These are phyloP conservation scores for Abortiporus biennis DNA, from an alignment of 1,284 basidiomycete species.

Conservation along the genomic window DNA sequence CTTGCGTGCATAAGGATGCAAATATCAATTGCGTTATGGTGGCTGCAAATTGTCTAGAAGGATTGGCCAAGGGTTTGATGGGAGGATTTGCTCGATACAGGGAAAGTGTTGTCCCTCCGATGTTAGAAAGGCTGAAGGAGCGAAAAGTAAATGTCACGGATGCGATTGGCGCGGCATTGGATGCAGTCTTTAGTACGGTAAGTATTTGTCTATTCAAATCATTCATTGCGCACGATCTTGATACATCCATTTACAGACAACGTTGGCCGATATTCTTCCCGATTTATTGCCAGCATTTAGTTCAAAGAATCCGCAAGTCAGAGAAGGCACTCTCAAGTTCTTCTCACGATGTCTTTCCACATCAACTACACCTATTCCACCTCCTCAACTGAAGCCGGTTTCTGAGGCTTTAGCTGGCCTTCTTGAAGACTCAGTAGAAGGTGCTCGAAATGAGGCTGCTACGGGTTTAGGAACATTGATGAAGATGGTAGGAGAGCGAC, in stretches of 20 bases:
- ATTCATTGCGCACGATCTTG: slow-evolving; percentile 6
- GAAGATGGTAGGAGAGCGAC: slow-evolving; percentile 96
- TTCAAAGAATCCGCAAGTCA: slow-evolving; percentile 96
- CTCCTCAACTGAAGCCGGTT: slow-evolving; percentile 79
- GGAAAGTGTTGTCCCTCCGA: slow-evolving; percentile 69
- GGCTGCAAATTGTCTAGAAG: slow-evolving; percentile 84
- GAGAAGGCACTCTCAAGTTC: slow-evolving; percentile 91
- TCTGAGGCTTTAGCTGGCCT: slow-evolving; percentile 75
- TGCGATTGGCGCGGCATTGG: slow-evolving; percentile 81
- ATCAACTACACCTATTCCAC: slow-evolving; percentile 60
- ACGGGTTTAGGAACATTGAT: slow-evolving; percentile 86
- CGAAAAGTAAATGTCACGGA: slow-evolving; percentile 90
- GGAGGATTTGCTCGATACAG: slow-evolving; percentile 71
- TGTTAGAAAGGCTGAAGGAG: slow-evolving; percentile 93
- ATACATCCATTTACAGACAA: slow-evolving; percentile 47
- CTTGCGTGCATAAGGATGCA: slow-evolving; percentile 83
- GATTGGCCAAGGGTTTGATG: slow-evolving; percentile 81
- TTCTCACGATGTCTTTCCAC: slow-evolving; percentile 77
- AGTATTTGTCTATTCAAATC: slow-evolving; percentile 23
- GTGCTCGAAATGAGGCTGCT: slow-evolving; percentile 88
- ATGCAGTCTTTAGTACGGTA: slow-evolving; percentile 86
- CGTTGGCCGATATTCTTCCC: slow-evolving; percentile 78
- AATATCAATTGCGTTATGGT: slow-evolving; percentile 95
- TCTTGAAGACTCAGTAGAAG: slow-evolving; percentile 87
- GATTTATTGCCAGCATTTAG: slow-evolving; percentile 77